Evolutionary conservation across 768 basidiomycete species (phyloP).

Genomic region (Leccinum boreale): DNA sequence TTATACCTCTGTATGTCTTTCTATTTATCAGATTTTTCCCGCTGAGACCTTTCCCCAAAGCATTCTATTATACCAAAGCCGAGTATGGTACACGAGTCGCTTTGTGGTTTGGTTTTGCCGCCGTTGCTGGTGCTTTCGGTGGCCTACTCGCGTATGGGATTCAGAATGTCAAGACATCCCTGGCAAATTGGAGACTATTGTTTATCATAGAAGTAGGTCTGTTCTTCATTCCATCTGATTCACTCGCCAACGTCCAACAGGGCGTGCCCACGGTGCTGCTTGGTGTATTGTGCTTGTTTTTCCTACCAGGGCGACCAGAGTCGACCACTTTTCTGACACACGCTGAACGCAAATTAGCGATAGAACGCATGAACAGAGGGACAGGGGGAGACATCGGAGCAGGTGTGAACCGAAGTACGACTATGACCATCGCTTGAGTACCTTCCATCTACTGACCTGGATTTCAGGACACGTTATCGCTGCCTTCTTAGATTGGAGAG

Average conservation of each 20-base stretch:
- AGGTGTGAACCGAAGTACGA: slow-evolving; percentile 39
- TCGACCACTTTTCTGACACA: slow-evolving; percentile 33
- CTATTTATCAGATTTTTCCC: slow-evolving; percentile 12
- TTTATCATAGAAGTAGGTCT: slow-evolving; percentile 27
- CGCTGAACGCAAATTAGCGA: slow-evolving; percentile 31
- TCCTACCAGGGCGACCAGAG: slow-evolving; percentile 32
- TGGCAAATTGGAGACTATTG: slow-evolving; percentile 41
- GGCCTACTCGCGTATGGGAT: slow-evolving; percentile 54
- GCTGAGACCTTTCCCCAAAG: slow-evolving; percentile 21
- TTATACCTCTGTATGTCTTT: slow-evolving; percentile 28
- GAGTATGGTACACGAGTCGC: slow-evolving; percentile 46
- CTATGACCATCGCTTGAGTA: not conserved
- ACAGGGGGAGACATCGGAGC: slow-evolving; percentile 40
- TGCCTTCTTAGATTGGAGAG: slow-evolving; percentile 49
- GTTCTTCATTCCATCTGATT: not conserved
- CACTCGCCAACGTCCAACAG: slow-evolving; percentile 29
- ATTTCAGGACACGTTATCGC: slow-evolving; percentile 38
- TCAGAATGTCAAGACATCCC: slow-evolving; percentile 36
- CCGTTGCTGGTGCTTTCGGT: slow-evolving; percentile 54
- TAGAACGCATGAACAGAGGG: slow-evolving; percentile 39
- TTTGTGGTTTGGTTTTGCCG: slow-evolving; percentile 55
- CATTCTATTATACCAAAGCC: slow-evolving; percentile 47
- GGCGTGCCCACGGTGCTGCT: slow-evolving; percentile 49
- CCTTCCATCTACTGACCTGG: not conserved
- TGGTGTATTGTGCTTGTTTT: slow-evolving; percentile 27